Percentiles rank a stretch among this genome's conserved stretches.
These are phyloP conservation scores for Pleodorina starrii DNA, from an alignment of 139 green algal species.

Conservation along the genomic window DNA sequence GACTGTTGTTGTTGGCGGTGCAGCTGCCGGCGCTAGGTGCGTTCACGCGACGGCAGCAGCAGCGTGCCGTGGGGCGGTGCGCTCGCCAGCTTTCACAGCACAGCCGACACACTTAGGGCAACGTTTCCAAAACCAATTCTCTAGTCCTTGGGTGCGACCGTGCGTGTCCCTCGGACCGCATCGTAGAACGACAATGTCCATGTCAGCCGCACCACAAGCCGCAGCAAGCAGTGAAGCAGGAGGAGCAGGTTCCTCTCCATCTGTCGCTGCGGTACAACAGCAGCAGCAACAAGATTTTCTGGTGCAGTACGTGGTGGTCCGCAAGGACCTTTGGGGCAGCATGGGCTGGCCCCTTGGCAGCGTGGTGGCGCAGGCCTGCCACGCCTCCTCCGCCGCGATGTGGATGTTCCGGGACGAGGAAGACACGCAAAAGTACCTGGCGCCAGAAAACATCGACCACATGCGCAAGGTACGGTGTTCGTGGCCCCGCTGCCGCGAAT, in stretches of 20 bases:
- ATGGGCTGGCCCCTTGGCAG: slow-evolving; percentile 93
- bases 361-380: slow-evolving; percentile 91
- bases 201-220: background rate
- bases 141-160: too few species aligned
- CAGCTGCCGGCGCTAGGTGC: background rate
- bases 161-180: background rate
- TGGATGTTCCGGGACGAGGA: slow-evolving; percentile 70
- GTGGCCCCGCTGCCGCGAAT: too few species aligned
- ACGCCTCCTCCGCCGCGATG: slow-evolving; percentile 90
- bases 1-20: background rate
- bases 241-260: background rate
- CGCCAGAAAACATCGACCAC: slow-evolving; percentile 82
- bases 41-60: background rate
- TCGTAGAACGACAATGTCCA: background rate
- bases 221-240: too few species aligned
- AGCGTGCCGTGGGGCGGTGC: background rate
- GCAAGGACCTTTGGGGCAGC: slow-evolving; percentile 88
- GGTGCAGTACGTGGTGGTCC: slow-evolving; percentile 94
- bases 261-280: background rate
- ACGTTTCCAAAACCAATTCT: background rate
- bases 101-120: background rate
- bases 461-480: slow-evolving; percentile 98
- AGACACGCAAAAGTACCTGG: slow-evolving; percentile 78
- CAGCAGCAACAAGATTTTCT: slow-evolving; percentile 58
- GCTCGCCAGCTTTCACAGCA: background rate